Base-by-base conservation (phyloP, 768 basidiomycete genomes). In the Mrakia hoshinonis region DNA sequence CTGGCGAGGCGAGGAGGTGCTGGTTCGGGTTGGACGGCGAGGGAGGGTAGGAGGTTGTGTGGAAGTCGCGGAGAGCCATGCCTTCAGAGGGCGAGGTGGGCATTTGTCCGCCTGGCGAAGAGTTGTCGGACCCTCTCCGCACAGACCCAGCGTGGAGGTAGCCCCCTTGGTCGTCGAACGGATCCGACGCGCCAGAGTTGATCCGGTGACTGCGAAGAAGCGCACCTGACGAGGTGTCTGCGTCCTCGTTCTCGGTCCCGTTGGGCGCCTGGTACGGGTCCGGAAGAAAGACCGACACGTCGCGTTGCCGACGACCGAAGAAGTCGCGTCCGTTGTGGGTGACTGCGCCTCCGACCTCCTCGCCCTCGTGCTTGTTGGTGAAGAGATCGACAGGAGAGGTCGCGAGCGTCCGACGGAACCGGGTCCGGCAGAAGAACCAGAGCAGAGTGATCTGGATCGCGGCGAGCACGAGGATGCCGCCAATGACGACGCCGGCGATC, bases 321-420 rank as follows among this genome's bases (percentile, higher is more conserved):
- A 71, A 38, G 48, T 52, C 38, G 20, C 69, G 69, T 13, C 60
- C 61, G 29, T 48, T 20, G 26, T 48, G 51, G 18, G 70, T 64
- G 36, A 71, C 70, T 52, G 70, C 63, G 9, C 51, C 64, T n/a
- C 70, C 70, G 51, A 71, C 70, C 24, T 55, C 64, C 31, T 65
- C 62, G 10, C 70, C 70, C 46, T 71, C 70, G 70, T 58, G 39
- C 26, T 71, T 71, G 43, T 51, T 64, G 55, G 24, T 55, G 31
- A 71, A 71, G 9, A 71, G 54, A 34, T 70, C 69, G 7, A 63
- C 69, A 24, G 69, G 69, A 18, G 58, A 22, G n/a, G 34, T 63
- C 20, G 69, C 69, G 20, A 71, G 47, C 18, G 70, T 58, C 24
- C 70, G 63, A 11, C 70, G 63, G 70, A 71, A 71, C 22, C 70